Evolutionary conservation across 225 moss, liverwort and hornwort species (phyloP).

Genomic region (Antitrichia curtipendula): DNA sequence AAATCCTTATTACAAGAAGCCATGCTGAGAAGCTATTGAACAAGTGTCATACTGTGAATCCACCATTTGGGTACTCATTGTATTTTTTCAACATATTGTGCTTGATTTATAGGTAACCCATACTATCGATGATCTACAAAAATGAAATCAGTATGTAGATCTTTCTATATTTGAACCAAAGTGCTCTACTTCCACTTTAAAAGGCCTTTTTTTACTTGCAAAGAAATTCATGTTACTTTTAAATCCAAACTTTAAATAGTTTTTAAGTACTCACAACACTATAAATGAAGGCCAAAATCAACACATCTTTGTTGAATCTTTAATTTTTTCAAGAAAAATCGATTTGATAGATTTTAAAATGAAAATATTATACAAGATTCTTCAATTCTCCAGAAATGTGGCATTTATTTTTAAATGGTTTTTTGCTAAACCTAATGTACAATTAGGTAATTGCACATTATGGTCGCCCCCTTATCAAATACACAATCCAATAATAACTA

Average conservation of each 20-base stretch:
- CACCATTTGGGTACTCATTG: not conserved
- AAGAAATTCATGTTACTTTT: not conserved
- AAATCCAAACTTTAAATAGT: not conserved
- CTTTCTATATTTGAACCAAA: not conserved
- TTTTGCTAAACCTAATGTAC: not conserved
- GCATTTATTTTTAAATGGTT: not conserved
- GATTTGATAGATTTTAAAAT: not conserved
- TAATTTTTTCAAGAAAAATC: not conserved
- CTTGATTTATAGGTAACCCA: not conserved
- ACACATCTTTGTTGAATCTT: not conserved
- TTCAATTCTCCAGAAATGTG: not conserved
- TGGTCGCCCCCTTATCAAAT: too few relatives aligned
- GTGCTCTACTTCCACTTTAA: too few relatives aligned
- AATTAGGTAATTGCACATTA: too few relatives aligned
- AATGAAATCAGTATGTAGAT: not conserved
- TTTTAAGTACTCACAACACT: not conserved
- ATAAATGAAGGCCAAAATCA: not conserved
- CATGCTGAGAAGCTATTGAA: not conserved
- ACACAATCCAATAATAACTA: too few relatives aligned
- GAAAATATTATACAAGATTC: not conserved
- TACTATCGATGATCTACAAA: not conserved
- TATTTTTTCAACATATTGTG: not conserved
- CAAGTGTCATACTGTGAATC: too few relatives aligned
- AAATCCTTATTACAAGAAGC: rapidly evolving
- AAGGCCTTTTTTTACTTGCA: not conserved